Conservation (phyloP, 73 alveolate genomes). For the Paramecium sexaurelia region DNA sequence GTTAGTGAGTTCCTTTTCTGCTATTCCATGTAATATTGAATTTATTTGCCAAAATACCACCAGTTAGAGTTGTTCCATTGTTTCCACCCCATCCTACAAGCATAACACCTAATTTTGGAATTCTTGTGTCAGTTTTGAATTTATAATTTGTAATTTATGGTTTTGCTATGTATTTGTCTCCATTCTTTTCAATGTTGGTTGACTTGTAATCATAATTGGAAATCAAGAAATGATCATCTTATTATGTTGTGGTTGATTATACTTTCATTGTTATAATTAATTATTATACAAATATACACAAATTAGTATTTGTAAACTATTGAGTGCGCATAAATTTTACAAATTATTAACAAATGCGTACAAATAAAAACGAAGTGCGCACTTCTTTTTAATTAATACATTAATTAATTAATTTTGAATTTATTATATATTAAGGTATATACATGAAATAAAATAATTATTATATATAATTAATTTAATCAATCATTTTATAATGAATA, state of each 20-base stretch:
- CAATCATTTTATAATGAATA: no score
- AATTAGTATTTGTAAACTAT: background rate
- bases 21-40: conserved; percentile 87
- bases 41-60: conserved; percentile 89
- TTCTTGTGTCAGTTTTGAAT: conserved; percentile 82
- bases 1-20: conserved; percentile 84
- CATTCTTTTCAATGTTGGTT: conserved; percentile 54
- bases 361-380: background rate
- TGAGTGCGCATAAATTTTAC: conserved; percentile 5
- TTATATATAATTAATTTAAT: no score
- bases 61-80: conserved; percentile 94
- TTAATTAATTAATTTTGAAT: background rate
- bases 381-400: background rate
- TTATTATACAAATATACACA: background rate
- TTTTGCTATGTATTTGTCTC: conserved; percentile 63
- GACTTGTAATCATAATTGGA: conserved; percentile 68
- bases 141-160: conserved; percentile 49
- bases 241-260: conserved; percentile 53
- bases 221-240: conserved; percentile 56
- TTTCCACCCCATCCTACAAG: conserved; percentile 97
- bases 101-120: conserved; percentile 95
- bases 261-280: conserved; percentile 58
- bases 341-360: background rate
- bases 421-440: no score
- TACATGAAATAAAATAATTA: no score